A percentile compares a stretch with the other conserved stretches of the same genome.
Evolutionary conservation across 2,329 filamentous ascomycete species (phyloP).

Genomic region (Aspergillus fumigatus): DNA sequence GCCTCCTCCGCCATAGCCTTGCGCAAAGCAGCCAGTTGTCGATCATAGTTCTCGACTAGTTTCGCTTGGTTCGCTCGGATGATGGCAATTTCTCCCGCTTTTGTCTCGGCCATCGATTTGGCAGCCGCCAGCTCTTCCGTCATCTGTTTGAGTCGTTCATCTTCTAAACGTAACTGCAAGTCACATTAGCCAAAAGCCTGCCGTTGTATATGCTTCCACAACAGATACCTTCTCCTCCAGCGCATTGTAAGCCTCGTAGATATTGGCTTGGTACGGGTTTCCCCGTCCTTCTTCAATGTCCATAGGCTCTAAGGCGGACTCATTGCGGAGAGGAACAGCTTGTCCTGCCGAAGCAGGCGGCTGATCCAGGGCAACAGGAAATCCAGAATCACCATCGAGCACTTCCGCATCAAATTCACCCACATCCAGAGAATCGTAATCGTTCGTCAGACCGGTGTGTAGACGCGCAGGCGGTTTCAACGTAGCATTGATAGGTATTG

Average conservation of each 20-base stretch:
- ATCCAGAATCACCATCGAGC: slow-evolving; percentile 31
- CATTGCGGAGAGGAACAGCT: slow-evolving; percentile 5
- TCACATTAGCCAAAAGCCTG: slow-evolving; percentile 11
- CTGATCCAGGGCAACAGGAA: slow-evolving; percentile 10
- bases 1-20: slow-evolving; percentile 51
- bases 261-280: slow-evolving; percentile 3
- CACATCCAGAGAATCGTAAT: slow-evolving; percentile 41
- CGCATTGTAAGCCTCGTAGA: slow-evolving; percentile 11
- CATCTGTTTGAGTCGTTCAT: slow-evolving; percentile 37
- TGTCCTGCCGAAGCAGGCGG: slow-evolving; percentile 7
- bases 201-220: background rate
- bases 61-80: slow-evolving; percentile 56
- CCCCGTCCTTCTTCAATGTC: slow-evolving; percentile 11
- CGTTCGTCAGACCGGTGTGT: slow-evolving; percentile 35
- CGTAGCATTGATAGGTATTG: slow-evolving; percentile 10
- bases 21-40: slow-evolving; percentile 49
- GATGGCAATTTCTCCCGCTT: slow-evolving; percentile 59
- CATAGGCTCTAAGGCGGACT: slow-evolving; percentile 14
- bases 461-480: slow-evolving; percentile 26
- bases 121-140: slow-evolving; percentile 36
- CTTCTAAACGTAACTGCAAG: slow-evolving; percentile 35
- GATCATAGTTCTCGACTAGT: slow-evolving; percentile 50
- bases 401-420: slow-evolving; percentile 42
- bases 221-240: slow-evolving; percentile 25
- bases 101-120: slow-evolving; percentile 43